Base-by-base conservation (phyloP, 306 rosid genomes). In the Gynostemma pentaphyllum region DNA sequence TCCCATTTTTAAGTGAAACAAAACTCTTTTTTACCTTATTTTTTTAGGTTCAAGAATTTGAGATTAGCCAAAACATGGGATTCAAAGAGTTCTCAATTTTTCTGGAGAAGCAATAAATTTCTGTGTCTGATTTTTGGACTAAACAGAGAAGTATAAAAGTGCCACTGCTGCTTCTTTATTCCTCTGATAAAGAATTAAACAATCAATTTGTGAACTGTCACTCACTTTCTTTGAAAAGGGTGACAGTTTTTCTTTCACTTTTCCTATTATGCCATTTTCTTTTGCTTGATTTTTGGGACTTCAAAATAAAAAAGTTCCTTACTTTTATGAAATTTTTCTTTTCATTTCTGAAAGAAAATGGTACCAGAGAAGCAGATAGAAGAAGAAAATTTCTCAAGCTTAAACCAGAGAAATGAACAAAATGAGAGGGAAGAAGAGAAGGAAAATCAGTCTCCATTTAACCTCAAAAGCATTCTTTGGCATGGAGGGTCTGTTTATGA, bases 401-500 rank as follows among this genome's bases (percentile, higher is more conserved):
- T 66, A 9, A 80, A 79, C 42, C 84, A 76, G 69, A 68, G 41
- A 3, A 32, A 70, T 63, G 86, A 86, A 39, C 71, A 63, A 21
- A 85, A 71, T 1, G 85, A 74, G 15, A 81, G 84, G 37, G 94
- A 76, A 41, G 94, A 79, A 60, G 85, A 79, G 52, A 82, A 64
- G 15, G 61, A 18, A 49, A 83, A 70, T 15, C 40, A 30, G 22
- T 57, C 85, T 22, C 53, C 34, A 71, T 81, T 87, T 16, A 69
- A 76, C 69, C 28, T 83, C 48, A 80, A 72, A 53, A 80, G 23
- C 77, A 5, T 87, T 48, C 89, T 91, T 61, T 91, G 96, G 96
- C 89, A 91, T 69, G 98, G 98, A 49, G 98, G 98, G 7, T 91
- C 98, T 73, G 89, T 64, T 37, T 91, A 85, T 63, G 98, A 91